Evolutionary conservation across 228 moss, liverwort and hornwort genomes (phyloP), one percentile per base, ranked within the genome.

Genomic region (Sphagnum magellanicum): DNA sequence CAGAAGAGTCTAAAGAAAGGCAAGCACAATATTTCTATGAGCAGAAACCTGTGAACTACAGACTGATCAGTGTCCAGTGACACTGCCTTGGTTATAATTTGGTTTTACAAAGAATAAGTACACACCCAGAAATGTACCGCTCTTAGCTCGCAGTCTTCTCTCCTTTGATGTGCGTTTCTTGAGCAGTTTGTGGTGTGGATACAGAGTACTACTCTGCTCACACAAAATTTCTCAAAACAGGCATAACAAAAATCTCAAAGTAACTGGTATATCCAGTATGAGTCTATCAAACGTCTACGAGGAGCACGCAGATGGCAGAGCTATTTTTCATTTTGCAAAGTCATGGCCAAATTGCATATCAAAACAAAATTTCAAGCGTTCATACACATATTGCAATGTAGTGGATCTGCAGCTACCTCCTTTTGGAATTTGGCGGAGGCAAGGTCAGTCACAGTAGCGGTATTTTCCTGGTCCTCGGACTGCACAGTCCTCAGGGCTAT

Each of bases 371-470:
- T 32, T 32, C 32, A 32, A 32, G 32, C 32, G 32, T 32, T 32
- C 32, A 32, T 32, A 32, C 32, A 32, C 32, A 32, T 2, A 32
- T 32, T 32, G 12, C 8, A 55, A 8, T 55, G 12, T 4, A 8
- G 55, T 8, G 12, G 3, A 12, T 55, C 55, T 47, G 63, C 65
- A 16, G 68, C 51, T 63, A 70, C 16, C 7, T 75, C 74, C 52
- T 79, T 77, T 61, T 74, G 76, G 59, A 50, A 49, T 64, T 32
- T 32, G 32, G 32, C 32, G 32, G 32, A 32, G 32, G 32, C 32
- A 32, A 32, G 32, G 32, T 32, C 32, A 32, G 32, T 32, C 32
- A 32, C 32, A 32, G 32, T 32, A 2, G 32, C 32, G 32, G 32
- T 3, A 32, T 32, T 32, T 32, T 32, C 32, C 32, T 32, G 32